Evolutionary conservation across 202 grass and related monocot genomes (phyloP), one percentile per base, ranked within the genome.

Genomic region (Schoenoplectus triqueter): DNA sequence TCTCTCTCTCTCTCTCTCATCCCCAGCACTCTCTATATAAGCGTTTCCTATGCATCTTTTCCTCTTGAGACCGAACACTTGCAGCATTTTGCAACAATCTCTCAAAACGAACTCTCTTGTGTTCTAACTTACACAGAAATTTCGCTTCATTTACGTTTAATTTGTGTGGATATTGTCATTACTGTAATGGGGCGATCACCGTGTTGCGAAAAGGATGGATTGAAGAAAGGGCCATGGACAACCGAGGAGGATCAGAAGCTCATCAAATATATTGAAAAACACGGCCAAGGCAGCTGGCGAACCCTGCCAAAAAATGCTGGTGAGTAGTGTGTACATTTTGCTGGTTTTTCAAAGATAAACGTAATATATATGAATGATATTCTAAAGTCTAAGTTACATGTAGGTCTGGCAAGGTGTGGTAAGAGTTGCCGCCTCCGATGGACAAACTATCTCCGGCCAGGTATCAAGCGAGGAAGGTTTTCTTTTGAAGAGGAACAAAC

Each of bases 371-470:
- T 67, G 31, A 68, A 6, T 4, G 10, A 42, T 15, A 14, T 69
- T 42, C 39, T 69, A 56, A 76, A 1, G 54, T 6, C 0, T 19
- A 72, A 42, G 4, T n/a, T 3, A 7, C 7, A 10, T 84, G 60
- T 83, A 94, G 92, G 86, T 9, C 85, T 99, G 0, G 89, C 92
- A 61, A 90, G 96, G 80, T 99, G 96, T 57, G 96, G 96, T 17
- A 99, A 99, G 93, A 99, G 96, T 74, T 99, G 96, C 88, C 93
- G 96, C 40, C 91, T 99, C 50, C 88, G 96, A 57, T 99, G 93
- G 96, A 96, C 91, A 0, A 99, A 99, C 84, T 99, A 99, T 78
- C 90, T 99, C 44, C 51, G 96, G 19, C 93, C 96, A 1, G 96
- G 94, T 86, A 99, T 99, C 78, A 99, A 99, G 66, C 89, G 96